Evolutionary conservation across 139 green algal genomes (phyloP).

Genomic region (Desmodesmus armatus): DNA sequence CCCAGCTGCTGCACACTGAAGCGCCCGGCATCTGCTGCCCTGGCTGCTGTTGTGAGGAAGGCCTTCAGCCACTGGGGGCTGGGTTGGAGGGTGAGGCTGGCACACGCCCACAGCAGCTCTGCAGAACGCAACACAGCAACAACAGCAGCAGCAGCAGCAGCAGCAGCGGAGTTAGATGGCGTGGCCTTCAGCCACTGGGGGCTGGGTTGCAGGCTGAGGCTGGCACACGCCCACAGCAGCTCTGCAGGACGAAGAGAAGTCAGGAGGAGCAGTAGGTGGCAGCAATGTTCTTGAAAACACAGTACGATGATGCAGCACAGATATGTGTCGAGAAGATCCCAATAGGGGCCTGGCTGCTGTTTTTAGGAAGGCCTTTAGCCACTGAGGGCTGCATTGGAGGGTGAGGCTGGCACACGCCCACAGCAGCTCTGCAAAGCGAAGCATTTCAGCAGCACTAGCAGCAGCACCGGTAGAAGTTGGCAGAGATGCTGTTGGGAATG

Average conservation of each 20-base stretch:
- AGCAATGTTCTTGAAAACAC: too few species aligned
- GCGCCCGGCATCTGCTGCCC: not conserved
- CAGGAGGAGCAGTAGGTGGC: too few species aligned
- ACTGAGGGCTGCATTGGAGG: not conserved
- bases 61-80: not conserved
- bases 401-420: conserved; percentile 36
- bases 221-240: conserved; percentile 34
- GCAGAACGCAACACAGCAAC: not conserved
- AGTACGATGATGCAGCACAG: too few species aligned
- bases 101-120: conserved; percentile 29
- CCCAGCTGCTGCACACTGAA: conserved; percentile 26
- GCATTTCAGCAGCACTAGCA: not conserved
- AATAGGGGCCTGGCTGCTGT: not conserved
- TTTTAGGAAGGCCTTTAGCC: conserved; percentile 1
- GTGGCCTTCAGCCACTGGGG: not conserved
- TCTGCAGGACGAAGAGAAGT: too few species aligned
- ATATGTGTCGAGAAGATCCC: too few species aligned
- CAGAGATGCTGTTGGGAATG: too few species aligned
- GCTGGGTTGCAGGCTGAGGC: not conserved
- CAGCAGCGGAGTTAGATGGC: too few species aligned
- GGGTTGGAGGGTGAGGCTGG: conserved; percentile 9
- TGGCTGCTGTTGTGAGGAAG: not conserved
- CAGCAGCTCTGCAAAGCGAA: not conserved
- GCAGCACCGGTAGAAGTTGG: too few species aligned
- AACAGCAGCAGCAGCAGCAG: not conserved